Base-by-base conservation (phyloP, 257 asterid species). In the Nicotiana sylvestris region DNA sequence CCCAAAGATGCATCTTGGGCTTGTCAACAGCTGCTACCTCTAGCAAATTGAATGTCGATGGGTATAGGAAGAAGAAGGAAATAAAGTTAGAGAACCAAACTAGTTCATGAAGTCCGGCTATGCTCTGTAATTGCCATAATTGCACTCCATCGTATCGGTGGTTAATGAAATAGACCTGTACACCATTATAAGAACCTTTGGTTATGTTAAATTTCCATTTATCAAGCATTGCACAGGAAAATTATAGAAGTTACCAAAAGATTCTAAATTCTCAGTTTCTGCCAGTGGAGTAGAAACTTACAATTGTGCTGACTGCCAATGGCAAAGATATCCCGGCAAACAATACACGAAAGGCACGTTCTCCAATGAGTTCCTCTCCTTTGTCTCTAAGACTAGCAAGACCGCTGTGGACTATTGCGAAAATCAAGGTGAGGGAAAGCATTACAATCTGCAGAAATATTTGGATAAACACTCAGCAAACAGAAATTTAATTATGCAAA, bases 1-100 rank as follows among this genome's bases (percentile, higher is more conserved):
- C 99, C 99, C 99, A 96, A 4, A 96, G 93, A 93, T 96, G 99
- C 98, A 93, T 91, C 86, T 92, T 94, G 69, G 99, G 99, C 86
- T 94, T 93, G 86, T 96, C 99, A 81, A 96, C 97, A 66, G 99
- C 98, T 33, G 99, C 98, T 81, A 96, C 98, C 90, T 96, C 99
- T 78, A 96, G 86, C 29, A 96, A 85, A 86, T 96, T 94, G 90
- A 96, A 96, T 78, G 98, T 96, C 27, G 99, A 96, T 0, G 99
- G 99, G 61, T 93, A 96, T 33, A 96, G 97, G 89, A 96, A 91
- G 81, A 93, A 35, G 90, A 96, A 96, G 35, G 98, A 96, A 83
- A 96, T 72, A 68, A 96, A 96, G 83, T 90, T 89, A 49, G 94
- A 84, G 30, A 92, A 56, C 97, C 98, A 94, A 80, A 96, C 83